phyloP scores from a whole-genome alignment of 2,329 filamentous ascomycete genomes.

The Sphaerulina vaccinii region DNA sequence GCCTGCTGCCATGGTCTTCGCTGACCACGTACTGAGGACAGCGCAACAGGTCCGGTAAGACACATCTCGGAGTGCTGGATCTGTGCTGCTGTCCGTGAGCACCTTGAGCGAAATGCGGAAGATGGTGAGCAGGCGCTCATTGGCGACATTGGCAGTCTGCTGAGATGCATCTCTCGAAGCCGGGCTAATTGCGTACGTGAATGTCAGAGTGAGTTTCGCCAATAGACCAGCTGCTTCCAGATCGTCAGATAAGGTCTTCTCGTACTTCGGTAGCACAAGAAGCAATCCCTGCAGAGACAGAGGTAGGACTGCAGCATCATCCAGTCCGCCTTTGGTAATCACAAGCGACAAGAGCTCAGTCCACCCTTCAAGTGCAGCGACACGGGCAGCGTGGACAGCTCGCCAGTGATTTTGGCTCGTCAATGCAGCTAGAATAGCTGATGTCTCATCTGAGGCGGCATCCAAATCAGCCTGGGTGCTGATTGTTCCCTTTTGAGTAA shows the following conservation, averaged over 20 bases:
- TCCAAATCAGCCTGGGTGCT: slow-evolving; percentile 36
- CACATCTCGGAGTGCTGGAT: slow-evolving; percentile 70
- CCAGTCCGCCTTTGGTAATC: slow-evolving; percentile 77
- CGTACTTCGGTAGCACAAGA: slow-evolving; percentile 82
- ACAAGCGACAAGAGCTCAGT: slow-evolving; percentile 79
- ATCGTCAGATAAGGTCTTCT: slow-evolving; percentile 69
- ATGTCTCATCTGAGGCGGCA: slow-evolving; percentile 58
- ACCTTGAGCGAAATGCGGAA: slow-evolving; percentile 84
- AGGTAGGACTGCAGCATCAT: slow-evolving; percentile 71
- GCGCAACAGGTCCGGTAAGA: slow-evolving; percentile 87
- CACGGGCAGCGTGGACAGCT: slow-evolving; percentile 56
- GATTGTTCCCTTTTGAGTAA: slow-evolving; percentile 45
- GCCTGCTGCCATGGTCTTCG: slow-evolving; percentile 20
- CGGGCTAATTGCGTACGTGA: slow-evolving; percentile 65
- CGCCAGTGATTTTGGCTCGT: slow-evolving; percentile 62
- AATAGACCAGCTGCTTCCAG: slow-evolving; percentile 71
- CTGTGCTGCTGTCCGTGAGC: slow-evolving; percentile 70
- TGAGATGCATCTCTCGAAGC: slow-evolving; percentile 52
- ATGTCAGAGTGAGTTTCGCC: slow-evolving; percentile 69
- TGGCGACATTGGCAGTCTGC: slow-evolving; percentile 58
- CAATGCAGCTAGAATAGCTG: slow-evolving; percentile 60
- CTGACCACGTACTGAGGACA: slow-evolving; percentile 24
- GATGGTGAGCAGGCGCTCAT: slow-evolving; percentile 82
- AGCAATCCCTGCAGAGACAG: slow-evolving; percentile 87
- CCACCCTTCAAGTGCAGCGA: slow-evolving; percentile 77